These are phyloP conservation scores for Senna tora DNA, from an alignment of 306 rosid species.

Conservation along the genomic window DNA sequence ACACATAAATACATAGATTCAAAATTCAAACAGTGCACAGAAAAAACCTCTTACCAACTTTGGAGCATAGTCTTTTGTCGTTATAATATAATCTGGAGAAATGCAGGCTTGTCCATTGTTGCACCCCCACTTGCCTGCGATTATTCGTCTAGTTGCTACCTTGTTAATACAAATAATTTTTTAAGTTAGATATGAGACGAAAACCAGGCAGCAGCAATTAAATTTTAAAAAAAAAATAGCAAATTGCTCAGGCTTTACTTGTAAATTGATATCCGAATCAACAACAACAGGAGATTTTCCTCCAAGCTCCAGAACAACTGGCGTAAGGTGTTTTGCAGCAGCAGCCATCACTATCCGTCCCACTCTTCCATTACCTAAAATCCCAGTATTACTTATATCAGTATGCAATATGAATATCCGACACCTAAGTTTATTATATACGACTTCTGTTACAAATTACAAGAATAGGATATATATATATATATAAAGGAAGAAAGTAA, in stretches of 20 bases:
- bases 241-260: conserved; percentile 46
- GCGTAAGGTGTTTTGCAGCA: conserved; percentile 97
- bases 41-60: conserved; percentile 67
- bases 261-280: conserved; percentile 71
- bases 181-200: conserved; percentile 29
- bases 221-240: not conserved
- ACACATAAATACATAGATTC: conserved; percentile 27
- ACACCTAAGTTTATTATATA: conserved; percentile 7
- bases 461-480: not conserved
- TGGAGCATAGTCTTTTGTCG: conserved; percentile 84
- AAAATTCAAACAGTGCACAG: conserved; percentile 26
- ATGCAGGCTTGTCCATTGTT: conserved; percentile 97
- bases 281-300: conserved; percentile 93
- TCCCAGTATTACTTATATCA: not conserved
- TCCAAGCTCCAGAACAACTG: conserved; percentile 96
- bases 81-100: conserved; percentile 79
- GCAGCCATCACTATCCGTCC: conserved; percentile 94
- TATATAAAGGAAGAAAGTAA: not conserved
- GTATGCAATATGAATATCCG: not conserved
- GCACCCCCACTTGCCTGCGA: conserved; percentile 93
- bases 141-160: conserved; percentile 83
- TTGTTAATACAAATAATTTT: conserved; percentile 41
- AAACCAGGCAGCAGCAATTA: conserved; percentile 8
- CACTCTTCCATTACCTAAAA: conserved; percentile 77
- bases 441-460: not conserved